phyloP scores from a whole-genome alignment of 2,329 filamentous ascomycete genomes.

The Daldinia sp. region DNA sequence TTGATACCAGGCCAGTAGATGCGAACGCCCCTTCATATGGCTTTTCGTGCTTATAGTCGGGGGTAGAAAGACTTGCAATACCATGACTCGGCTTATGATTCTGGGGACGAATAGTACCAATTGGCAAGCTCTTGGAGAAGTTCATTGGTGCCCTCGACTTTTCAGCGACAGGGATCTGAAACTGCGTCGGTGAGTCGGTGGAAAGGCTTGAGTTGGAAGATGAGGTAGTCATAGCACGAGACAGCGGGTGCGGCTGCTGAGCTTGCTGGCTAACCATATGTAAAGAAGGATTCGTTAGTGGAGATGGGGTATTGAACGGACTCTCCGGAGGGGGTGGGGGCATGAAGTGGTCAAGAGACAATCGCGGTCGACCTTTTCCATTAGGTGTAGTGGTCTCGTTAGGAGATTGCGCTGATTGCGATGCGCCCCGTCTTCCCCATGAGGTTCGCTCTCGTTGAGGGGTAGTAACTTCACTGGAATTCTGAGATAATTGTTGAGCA shows the following conservation, averaged over 20 bases:
- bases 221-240: slow-evolving; percentile 86
- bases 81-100: slow-evolving; percentile 38
- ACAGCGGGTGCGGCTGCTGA: slow-evolving; percentile 82
- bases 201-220: slow-evolving; percentile 83
- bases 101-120: slow-evolving; percentile 49
- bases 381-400: slow-evolving; percentile 68
- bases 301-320: slow-evolving; percentile 69
- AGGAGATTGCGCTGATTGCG: slow-evolving; percentile 63
- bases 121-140: slow-evolving; percentile 81
- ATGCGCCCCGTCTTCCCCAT: slow-evolving; percentile 70
- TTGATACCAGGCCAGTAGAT: slow-evolving; percentile 94
- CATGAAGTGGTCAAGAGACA: slow-evolving; percentile 83
- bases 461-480: slow-evolving; percentile 65
- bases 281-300: slow-evolving; percentile 65
- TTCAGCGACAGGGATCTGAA: slow-evolving; percentile 66
- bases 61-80: slow-evolving; percentile 72
- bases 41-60: slow-evolving; percentile 81
- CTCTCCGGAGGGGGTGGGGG: slow-evolving; percentile 73
- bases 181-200: slow-evolving; percentile 75
- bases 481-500: slow-evolving; percentile 66
- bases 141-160: slow-evolving; percentile 62
- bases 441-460: slow-evolving; percentile 72
- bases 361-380: slow-evolving; percentile 74
- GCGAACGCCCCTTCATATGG: slow-evolving; percentile 87
- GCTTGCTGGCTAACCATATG: slow-evolving; percentile 61